A percentile compares a stretch with the other conserved stretches of the same genome.
These are phyloP conservation scores for Ramaria sp. DNA, from an alignment of 768 basidiomycete genomes.

Conservation along the genomic window DNA sequence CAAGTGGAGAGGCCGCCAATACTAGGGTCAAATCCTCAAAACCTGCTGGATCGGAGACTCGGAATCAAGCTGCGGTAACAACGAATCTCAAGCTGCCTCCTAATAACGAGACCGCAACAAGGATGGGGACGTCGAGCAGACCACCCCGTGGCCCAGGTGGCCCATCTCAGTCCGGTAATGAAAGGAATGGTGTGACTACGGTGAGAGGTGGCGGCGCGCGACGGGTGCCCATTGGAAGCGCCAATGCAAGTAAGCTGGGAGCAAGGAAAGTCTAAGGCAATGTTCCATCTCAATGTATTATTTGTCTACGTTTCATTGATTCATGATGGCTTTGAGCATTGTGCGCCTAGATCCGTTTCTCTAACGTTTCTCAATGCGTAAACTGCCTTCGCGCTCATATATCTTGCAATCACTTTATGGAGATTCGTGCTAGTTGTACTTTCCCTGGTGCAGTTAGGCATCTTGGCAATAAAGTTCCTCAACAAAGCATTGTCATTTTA, in stretches of 20 bases:
- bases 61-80: neutral
- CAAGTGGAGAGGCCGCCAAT: too few relatives aligned
- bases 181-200: constrained; percentile 12
- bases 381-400: too few relatives aligned
- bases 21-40: constrained; percentile 9
- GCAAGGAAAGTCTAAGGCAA: neutral
- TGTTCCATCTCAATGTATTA: neutral
- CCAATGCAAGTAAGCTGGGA: constrained; percentile 35
- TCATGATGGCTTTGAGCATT: too few relatives aligned
- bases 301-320: neutral
- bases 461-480: too few relatives aligned
- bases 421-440: too few relatives aligned
- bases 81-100: neutral
- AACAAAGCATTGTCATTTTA: too few relatives aligned
- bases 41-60: too few relatives aligned
- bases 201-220: constrained; percentile 35
- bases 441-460: too few relatives aligned
- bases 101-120: neutral
- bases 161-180: constrained; percentile 8
- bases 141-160: constrained; percentile 12
- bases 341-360: too few relatives aligned
- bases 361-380: too few relatives aligned
- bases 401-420: too few relatives aligned
- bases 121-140: neutral
- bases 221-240: constrained; percentile 57